Percentiles rank a stretch among this genome's conserved stretches.
These are phyloP conservation scores for Eucalyptus microcorys DNA, from an alignment of 345 rosid species.

Conservation along the genomic window DNA sequence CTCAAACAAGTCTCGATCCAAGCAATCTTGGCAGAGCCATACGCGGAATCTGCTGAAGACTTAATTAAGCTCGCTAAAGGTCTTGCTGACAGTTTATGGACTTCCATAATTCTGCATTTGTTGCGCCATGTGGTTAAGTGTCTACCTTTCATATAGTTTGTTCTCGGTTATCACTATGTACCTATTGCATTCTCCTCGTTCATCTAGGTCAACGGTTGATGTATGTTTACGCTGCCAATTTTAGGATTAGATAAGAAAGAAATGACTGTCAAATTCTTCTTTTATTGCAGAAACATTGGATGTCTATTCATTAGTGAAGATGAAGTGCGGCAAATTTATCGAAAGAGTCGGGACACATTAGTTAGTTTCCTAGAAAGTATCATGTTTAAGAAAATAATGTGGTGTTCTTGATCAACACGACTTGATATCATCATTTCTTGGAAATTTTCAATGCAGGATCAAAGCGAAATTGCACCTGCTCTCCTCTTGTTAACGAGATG, in stretches of 20 bases:
- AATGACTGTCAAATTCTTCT: conserved; percentile 5
- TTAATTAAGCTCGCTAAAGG: conserved; percentile 45
- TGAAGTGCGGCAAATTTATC: too few relatives aligned
- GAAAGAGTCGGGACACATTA: too few relatives aligned
- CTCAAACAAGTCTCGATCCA: too few relatives aligned
- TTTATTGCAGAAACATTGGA: too few relatives aligned
- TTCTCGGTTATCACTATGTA: background rate
- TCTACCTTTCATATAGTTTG: background rate
- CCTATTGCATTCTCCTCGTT: background rate
- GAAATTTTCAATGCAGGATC: too few relatives aligned
- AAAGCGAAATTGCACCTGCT: too few relatives aligned
- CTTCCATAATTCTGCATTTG: conserved; percentile 30
- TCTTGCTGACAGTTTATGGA: conserved; percentile 51
- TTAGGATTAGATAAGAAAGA: conserved; percentile 19
- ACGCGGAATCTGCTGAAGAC: conserved; percentile 53
- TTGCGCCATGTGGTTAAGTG: conserved; percentile 68
- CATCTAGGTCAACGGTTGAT: background rate
- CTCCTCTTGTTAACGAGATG: too few relatives aligned
- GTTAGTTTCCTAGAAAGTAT: background rate
- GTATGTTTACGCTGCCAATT: conserved; percentile 24
- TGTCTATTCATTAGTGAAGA: too few relatives aligned
- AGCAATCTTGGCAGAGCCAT: background rate
- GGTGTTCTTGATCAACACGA: too few relatives aligned
- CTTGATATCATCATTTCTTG: too few relatives aligned
- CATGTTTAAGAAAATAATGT: too few relatives aligned